Evolutionary conservation across 371 early-diverging fungal species (phyloP).

Genomic region (Mortierella sp.): DNA sequence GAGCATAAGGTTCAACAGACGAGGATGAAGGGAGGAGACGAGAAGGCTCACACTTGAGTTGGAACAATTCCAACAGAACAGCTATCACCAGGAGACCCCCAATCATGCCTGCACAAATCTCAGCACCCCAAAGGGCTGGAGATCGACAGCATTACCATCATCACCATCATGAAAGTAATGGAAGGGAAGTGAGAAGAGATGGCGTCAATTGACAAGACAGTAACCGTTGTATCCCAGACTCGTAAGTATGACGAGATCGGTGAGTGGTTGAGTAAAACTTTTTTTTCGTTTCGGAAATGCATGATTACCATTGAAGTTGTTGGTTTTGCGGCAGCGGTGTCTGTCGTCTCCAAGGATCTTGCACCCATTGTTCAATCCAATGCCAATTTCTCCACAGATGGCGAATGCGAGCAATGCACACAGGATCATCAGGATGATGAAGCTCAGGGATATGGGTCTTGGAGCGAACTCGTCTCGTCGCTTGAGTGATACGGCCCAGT

Average conservation of each 20-base stretch:
- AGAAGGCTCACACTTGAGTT: constrained; percentile 11
- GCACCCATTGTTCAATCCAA: constrained; percentile 41
- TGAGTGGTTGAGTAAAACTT: too few species aligned
- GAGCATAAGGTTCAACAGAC: not conserved
- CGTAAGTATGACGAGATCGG: too few species aligned
- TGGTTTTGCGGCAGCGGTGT: constrained; percentile 11
- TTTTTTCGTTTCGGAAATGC: too few species aligned
- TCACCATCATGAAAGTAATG: too few species aligned
- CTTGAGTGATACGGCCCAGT: not conserved
- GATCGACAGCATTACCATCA: too few species aligned
- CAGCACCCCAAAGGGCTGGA: constrained; percentile 35
- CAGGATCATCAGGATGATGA: not conserved
- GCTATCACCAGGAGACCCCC: constrained; percentile 30
- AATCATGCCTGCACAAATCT: constrained; percentile 32
- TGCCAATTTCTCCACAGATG: constrained; percentile 36
- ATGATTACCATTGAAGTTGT: constrained; percentile 22
- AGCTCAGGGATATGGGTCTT: not conserved
- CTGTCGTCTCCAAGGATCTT: constrained; percentile 3
- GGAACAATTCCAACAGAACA: constrained; percentile 29
- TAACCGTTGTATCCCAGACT: too few species aligned
- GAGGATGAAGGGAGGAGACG: not conserved
- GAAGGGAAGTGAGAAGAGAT: not conserved
- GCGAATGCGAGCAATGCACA: constrained; percentile 31
- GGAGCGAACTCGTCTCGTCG: constrained; percentile 20
- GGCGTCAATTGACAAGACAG: not conserved